Evolutionary conservation across 2,329 filamentous ascomycete species (phyloP).

Genomic region (Myrmaecium sp.): DNA sequence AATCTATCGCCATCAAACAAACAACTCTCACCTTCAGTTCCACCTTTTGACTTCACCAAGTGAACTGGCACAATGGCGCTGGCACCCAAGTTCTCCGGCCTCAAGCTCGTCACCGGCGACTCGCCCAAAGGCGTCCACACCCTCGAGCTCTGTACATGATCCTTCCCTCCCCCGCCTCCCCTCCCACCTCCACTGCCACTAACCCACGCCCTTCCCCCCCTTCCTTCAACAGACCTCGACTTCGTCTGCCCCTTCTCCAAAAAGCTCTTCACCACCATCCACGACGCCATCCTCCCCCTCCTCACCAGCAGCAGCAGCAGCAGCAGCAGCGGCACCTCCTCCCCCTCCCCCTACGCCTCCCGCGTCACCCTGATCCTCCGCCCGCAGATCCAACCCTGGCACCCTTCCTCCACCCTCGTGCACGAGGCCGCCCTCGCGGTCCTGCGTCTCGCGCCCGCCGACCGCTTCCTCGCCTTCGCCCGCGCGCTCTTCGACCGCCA

Average conservation of each 20-base stretch:
- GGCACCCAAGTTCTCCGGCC: constrained; percentile 59
- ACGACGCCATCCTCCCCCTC: constrained; percentile 44
- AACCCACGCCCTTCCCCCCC: not conserved
- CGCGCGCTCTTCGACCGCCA: constrained; percentile 52
- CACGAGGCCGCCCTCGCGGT: constrained; percentile 80
- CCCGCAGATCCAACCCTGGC: constrained; percentile 89
- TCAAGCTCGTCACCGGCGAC: constrained; percentile 39
- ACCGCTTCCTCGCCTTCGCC: constrained; percentile 68
- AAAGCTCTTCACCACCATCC: constrained; percentile 64
- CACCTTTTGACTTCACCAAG: too few species aligned
- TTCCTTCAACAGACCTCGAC: constrained; percentile 47
- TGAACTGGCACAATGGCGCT: constrained; percentile 45
- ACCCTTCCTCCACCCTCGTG: constrained; percentile 53
- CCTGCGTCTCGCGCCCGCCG: constrained; percentile 47
- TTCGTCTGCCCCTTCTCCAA: constrained; percentile 73
- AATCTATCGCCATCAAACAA: too few species aligned
- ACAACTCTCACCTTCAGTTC: too few species aligned
- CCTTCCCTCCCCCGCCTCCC: not conserved
- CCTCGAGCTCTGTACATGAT: constrained; percentile 34
- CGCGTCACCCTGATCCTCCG: constrained; percentile 66
- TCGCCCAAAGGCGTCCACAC: constrained; percentile 32
- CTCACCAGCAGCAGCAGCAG: constrained; percentile 59
- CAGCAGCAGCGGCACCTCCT: constrained; percentile 43
- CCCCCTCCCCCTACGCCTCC: constrained; percentile 42
- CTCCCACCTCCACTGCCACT: not conserved